phyloP scores from a whole-genome alignment of 1,284 basidiomycete species.

The Puccinia hordei region DNA sequence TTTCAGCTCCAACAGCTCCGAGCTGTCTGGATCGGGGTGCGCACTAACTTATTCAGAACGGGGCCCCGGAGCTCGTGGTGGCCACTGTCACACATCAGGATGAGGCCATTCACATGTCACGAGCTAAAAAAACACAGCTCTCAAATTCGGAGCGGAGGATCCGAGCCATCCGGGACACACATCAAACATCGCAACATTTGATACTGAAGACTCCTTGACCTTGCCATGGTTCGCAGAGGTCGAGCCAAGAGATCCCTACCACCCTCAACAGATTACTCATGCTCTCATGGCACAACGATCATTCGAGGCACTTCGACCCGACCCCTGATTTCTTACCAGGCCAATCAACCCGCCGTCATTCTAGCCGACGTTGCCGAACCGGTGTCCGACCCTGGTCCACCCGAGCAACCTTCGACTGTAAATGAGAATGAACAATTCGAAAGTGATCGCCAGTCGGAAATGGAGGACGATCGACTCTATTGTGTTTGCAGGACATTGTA shows the following conservation, averaged over 20 bases:
- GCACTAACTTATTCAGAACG: no score
- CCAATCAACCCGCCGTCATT: slow-evolving; percentile 15
- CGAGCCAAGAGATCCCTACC: slow-evolving; percentile 22
- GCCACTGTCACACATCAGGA: no score
- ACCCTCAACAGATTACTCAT: not conserved
- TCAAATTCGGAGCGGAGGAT: not conserved
- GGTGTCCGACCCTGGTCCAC: not conserved
- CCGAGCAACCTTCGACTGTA: not conserved
- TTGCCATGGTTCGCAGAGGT: slow-evolving; percentile 24
- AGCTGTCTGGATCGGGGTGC: no score
- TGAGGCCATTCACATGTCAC: no score
- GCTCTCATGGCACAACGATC: slow-evolving; percentile 6
- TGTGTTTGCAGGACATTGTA: slow-evolving; percentile 37
- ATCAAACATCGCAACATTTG: not conserved
- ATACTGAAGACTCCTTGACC: not conserved
- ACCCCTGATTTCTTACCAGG: slow-evolving; percentile 37
- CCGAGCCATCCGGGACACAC: not conserved
- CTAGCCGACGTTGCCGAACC: slow-evolving; percentile 19
- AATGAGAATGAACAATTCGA: slow-evolving; percentile 2
- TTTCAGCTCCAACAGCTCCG: no score
- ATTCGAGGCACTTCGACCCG: slow-evolving; percentile 44
- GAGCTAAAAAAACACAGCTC: no score
- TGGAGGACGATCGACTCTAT: slow-evolving; percentile 50
- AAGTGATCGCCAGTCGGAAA: slow-evolving; percentile 10
- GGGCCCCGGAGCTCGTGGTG: no score